Conservation (phyloP, 176 grass and related monocot species). For the Oryza officinalis region DNA sequence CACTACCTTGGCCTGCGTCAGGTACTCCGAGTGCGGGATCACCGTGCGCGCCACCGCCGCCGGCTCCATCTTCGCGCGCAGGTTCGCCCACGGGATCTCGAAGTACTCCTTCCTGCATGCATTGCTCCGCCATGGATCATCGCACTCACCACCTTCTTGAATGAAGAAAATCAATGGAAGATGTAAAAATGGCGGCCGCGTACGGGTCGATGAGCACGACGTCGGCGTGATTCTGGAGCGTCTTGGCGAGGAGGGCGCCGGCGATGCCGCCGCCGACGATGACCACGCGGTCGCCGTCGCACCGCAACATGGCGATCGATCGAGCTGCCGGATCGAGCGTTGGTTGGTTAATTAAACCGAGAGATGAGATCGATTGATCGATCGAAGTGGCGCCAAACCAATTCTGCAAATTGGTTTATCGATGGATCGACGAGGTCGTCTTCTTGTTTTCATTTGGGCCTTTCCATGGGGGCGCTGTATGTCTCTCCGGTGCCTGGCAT, state of each 20-base stretch:
- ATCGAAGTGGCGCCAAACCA: background rate
- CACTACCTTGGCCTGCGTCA: conserved; percentile 51
- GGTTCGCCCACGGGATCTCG: conserved; percentile 79
- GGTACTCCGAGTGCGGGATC: conserved; percentile 66
- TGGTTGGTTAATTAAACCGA: background rate
- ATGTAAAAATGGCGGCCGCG: background rate
- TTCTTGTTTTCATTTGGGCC: background rate
- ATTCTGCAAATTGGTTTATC: background rate
- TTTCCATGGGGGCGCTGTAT: background rate
- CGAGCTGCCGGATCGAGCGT: background rate
- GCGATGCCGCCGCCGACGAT: conserved; percentile 75
- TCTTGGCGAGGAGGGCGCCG: conserved; percentile 68
- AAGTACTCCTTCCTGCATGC: conserved; percentile 72
- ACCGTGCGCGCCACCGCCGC: conserved; percentile 48
- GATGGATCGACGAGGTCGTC: background rate
- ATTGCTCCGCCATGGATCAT: background rate
- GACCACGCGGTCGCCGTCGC: conserved; percentile 57
- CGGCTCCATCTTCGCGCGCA: conserved; percentile 67
- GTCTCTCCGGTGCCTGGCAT: background rate
- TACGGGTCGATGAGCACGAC: conserved; percentile 79
- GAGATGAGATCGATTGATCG: background rate
- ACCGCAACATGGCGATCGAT: conserved; percentile 35
- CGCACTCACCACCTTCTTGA: background rate
- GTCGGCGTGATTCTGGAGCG: conserved; percentile 61
- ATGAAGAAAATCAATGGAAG: background rate